These are phyloP conservation scores for Hypoxylon crocopeplum DNA, from an alignment of 495 filamentous ascomycete species.

Conservation along the genomic window DNA sequence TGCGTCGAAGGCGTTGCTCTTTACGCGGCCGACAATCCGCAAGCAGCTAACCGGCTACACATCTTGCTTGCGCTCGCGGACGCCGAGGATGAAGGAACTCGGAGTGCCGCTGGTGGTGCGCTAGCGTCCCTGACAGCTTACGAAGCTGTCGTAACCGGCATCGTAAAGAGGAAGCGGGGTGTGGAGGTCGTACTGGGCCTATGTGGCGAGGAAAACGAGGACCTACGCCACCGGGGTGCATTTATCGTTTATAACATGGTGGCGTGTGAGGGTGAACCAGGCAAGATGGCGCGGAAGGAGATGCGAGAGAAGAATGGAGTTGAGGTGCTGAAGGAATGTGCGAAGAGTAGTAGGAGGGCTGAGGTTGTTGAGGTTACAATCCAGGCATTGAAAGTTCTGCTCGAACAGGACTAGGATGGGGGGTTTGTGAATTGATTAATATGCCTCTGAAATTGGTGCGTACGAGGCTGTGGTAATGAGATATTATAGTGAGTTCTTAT, in stretches of 20 bases:
- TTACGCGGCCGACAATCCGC: slow-evolving; percentile 73
- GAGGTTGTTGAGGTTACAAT: slow-evolving; percentile 70
- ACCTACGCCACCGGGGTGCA: slow-evolving; percentile 76
- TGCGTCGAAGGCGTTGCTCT: slow-evolving; percentile 74
- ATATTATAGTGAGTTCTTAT: too few species aligned
- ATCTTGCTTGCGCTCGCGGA: slow-evolving; percentile 87
- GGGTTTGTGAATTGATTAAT: not conserved
- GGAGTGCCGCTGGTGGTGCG: slow-evolving; percentile 86
- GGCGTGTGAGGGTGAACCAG: slow-evolving; percentile 56
- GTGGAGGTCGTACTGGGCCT: slow-evolving; percentile 73
- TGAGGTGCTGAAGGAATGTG: slow-evolving; percentile 65
- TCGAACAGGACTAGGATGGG: slow-evolving; percentile 50
- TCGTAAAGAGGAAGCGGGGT: slow-evolving; percentile 73
- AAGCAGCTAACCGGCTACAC: slow-evolving; percentile 75
- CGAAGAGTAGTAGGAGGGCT: slow-evolving; percentile 67
- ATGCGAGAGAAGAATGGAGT: slow-evolving; percentile 60
- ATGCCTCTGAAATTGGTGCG: not conserved
- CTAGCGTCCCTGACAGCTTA: slow-evolving; percentile 83
- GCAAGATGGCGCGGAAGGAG: slow-evolving; percentile 54
- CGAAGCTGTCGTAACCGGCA: slow-evolving; percentile 70
- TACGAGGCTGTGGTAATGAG: not conserved
- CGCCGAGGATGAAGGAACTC: slow-evolving; percentile 77
- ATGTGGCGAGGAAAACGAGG: slow-evolving; percentile 77
- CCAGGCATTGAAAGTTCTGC: slow-evolving; percentile 65
- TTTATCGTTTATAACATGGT: slow-evolving; percentile 75